phyloP scores from a whole-genome alignment of 1,284 basidiomycete genomes.

The Trametes hirsuta region DNA sequence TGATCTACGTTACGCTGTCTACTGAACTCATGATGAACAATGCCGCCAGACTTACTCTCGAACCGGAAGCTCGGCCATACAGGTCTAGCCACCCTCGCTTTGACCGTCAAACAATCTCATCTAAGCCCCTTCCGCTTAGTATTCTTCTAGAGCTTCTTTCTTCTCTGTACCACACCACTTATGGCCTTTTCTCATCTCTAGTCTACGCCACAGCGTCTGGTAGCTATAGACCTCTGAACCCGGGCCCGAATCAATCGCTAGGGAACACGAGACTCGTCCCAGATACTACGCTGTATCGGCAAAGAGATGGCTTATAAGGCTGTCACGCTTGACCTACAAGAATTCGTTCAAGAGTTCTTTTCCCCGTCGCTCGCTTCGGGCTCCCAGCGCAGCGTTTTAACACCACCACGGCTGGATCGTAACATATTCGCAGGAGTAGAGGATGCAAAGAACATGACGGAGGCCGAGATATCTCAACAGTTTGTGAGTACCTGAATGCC shows the following conservation, averaged over 20 bases:
- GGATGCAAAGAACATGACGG: not conserved
- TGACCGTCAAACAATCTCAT: too few species aligned
- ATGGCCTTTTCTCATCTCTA: not conserved
- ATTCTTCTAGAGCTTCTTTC: too few species aligned
- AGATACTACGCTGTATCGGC: not conserved
- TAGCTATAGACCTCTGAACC: not conserved
- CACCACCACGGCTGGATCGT: not conserved
- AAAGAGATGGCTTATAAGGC: slow-evolving; percentile 6
- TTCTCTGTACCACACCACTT: too few species aligned
- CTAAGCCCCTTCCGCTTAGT: too few species aligned
- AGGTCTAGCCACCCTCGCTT: too few species aligned
- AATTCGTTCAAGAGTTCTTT: not conserved
- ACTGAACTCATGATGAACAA: too few species aligned
- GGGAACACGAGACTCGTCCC: not conserved
- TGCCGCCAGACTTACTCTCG: too few species aligned
- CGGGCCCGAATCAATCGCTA: not conserved
- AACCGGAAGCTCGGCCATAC: too few species aligned
- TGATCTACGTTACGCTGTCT: too few species aligned
- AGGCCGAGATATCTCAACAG: not conserved
- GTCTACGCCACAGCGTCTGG: not conserved
- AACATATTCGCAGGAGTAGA: not conserved
- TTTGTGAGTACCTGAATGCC: not conserved
- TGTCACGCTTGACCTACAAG: not conserved
- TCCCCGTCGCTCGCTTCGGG: not conserved
- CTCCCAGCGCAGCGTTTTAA: too few species aligned